Percentiles rank a stretch among this genome's conserved stretches.
Evolutionary conservation across 352 stramenopile genomes (phyloP).

Genomic region (Pythium angustatum): DNA sequence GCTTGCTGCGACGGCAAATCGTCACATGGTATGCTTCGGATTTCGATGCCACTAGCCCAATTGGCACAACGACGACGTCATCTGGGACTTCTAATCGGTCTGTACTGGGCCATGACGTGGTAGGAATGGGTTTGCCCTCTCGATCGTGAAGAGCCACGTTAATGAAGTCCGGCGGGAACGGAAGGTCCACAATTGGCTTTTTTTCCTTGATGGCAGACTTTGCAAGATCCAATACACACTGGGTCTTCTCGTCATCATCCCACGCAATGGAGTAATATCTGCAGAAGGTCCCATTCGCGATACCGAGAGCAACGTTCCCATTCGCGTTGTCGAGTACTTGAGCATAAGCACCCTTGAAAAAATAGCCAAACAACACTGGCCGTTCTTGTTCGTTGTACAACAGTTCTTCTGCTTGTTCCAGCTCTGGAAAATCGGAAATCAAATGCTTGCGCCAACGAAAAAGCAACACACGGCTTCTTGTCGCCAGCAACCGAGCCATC

Average conservation of each 20-base stretch:
- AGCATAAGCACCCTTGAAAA: constrained; percentile 14
- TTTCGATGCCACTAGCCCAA: constrained; percentile 1
- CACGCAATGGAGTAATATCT: constrained; percentile 17
- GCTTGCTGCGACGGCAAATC: neutral
- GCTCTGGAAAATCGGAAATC: neutral
- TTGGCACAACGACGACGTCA: constrained; percentile 14
- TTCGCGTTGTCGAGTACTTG: constrained; percentile 23
- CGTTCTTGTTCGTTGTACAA: constrained; percentile 18
- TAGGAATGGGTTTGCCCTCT: neutral
- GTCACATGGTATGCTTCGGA: neutral
- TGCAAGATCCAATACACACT: neutral
- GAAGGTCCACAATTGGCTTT: neutral
- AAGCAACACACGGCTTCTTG: neutral
- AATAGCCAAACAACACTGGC: constrained; percentile 21
- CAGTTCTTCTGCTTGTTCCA: neutral
- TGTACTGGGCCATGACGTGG: neutral
- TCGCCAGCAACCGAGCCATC: neutral
- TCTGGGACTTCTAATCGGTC: too few species aligned
- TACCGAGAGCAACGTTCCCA: constrained; percentile 5
- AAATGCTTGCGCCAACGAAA: constrained; percentile 9
- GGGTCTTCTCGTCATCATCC: constrained; percentile 9
- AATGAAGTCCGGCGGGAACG: constrained; percentile 1
- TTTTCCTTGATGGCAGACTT: neutral
- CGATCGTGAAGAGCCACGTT: neutral
- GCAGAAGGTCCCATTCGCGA: constrained; percentile 14